Percentiles rank a stretch among this genome's conserved stretches.
These are phyloP conservation scores for Sicyos edulis DNA, from an alignment of 306 rosid genomes.

Conservation along the genomic window DNA sequence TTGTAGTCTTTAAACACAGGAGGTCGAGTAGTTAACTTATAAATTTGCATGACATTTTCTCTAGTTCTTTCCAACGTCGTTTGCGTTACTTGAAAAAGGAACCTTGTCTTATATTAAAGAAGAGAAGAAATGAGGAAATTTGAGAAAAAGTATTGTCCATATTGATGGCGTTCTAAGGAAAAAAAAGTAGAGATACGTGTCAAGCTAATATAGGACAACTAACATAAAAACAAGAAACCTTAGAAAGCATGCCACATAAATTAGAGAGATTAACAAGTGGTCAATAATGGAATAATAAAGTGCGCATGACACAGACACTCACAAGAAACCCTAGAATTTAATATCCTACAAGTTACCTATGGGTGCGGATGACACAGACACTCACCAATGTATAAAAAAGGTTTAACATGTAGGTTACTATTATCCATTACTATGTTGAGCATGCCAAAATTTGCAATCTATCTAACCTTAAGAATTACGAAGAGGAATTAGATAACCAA, in stretches of 20 bases:
- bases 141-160: not conserved
- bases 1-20: not conserved
- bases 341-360: too few species aligned
- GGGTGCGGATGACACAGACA: too few species aligned
- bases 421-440: not conserved
- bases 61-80: not conserved
- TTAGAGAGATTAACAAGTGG: not conserved
- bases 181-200: not conserved
- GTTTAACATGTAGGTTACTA: not conserved
- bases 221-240: not conserved
- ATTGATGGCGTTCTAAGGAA: not conserved
- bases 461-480: slow-evolving; percentile 3
- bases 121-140: not conserved
- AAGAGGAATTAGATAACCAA: not conserved
- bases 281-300: too few species aligned
- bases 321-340: too few species aligned
- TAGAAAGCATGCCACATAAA: not conserved
- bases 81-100: not conserved
- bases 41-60: not conserved
- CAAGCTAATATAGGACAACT: not conserved
- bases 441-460: not conserved
- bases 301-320: too few species aligned
- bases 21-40: not conserved
- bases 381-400: too few species aligned
- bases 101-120: not conserved